Conservation (phyloP, 345 rosid genomes). For the Citrus glauca region DNA sequence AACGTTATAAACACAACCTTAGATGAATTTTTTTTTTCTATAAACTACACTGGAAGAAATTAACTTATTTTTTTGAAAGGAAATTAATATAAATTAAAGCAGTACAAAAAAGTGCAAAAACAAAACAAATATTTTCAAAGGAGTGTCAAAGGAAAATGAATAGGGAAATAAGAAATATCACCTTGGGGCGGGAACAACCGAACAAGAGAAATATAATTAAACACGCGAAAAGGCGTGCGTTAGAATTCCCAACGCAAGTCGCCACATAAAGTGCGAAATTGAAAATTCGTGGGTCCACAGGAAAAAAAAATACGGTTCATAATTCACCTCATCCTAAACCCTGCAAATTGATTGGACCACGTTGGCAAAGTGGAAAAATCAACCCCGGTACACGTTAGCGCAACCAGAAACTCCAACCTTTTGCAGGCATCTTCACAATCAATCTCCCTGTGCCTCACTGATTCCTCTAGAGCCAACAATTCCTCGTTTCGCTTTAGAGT, state of each 20-base stretch:
- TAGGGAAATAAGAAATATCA: background rate
- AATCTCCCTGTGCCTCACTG: background rate
- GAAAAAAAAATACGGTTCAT: background rate
- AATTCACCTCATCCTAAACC: slow-evolving; percentile 18
- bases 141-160: no score
- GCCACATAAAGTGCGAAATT: background rate
- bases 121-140: no score
- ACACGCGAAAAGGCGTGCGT: background rate
- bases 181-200: background rate
- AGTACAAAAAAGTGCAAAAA: no score
- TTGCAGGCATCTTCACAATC: background rate
- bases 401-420: background rate
- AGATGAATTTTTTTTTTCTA: no score
- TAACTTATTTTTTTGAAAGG: no score
- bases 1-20: no score
- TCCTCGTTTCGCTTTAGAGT: background rate
- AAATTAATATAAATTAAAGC: no score
- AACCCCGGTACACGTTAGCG: slow-evolving; percentile 19
- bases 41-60: no score
- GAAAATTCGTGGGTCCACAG: background rate
- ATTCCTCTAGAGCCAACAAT: background rate
- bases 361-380: slow-evolving; percentile 5
- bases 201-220: background rate
- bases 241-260: background rate
- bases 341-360: slow-evolving; percentile 25